These are phyloP conservation scores for Colletotrichum zoysiae DNA, from an alignment of 2,329 filamentous ascomycete genomes.

Conservation along the genomic window DNA sequence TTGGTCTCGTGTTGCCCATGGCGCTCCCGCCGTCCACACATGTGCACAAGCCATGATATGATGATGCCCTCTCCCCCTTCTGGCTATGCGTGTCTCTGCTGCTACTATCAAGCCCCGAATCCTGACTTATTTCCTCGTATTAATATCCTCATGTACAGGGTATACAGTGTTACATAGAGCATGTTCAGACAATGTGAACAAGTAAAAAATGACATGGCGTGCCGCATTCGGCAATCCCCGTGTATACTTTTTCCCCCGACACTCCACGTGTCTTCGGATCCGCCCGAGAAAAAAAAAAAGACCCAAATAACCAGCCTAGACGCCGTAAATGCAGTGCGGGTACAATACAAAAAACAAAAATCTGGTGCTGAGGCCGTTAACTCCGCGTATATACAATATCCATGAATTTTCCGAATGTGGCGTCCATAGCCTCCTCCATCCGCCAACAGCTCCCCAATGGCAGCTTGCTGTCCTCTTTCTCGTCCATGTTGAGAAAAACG, in stretches of 20 bases:
- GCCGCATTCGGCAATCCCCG: not conserved
- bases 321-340: slow-evolving; percentile 34
- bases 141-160: slow-evolving; percentile 39
- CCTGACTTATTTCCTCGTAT: slow-evolving; percentile 12
- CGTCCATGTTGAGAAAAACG: slow-evolving; percentile 47
- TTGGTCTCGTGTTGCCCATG: slow-evolving; percentile 20
- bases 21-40: too few relatives aligned
- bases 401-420: slow-evolving; percentile 53
- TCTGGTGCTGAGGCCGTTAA: slow-evolving; percentile 24
- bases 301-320: not conserved
- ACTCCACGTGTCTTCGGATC: not conserved
- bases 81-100: not conserved
- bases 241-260: slow-evolving; percentile 1
- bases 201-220: not conserved
- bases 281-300: not conserved
- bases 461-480: slow-evolving; percentile 46
- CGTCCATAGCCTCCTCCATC: slow-evolving; percentile 52
- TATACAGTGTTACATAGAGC: slow-evolving; percentile 38
- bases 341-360: slow-evolving; percentile 17
- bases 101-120: not conserved
- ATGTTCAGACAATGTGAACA: slow-evolving; percentile 16
- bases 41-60: too few relatives aligned
- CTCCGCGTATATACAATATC: slow-evolving; percentile 51
- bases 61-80: not conserved
- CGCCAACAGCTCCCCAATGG: slow-evolving; percentile 49